Percentiles rank a stretch among this genome's conserved stretches.
phyloP scores from a whole-genome alignment of 177 flowering plant genomes.

The Vitis hybrid region DNA sequence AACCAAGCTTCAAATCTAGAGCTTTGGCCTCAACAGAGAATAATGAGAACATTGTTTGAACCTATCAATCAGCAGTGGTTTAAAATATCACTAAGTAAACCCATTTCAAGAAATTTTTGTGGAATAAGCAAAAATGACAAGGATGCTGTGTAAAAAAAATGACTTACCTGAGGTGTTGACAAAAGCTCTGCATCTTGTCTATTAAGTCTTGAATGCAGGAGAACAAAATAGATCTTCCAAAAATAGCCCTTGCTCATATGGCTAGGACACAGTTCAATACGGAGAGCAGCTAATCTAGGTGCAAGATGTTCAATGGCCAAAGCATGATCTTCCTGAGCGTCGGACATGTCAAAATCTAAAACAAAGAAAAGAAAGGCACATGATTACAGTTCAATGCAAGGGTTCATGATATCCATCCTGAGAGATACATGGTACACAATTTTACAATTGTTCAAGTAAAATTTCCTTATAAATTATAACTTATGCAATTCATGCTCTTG shows the following conservation, averaged over 20 bases:
- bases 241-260: conserved; percentile 89
- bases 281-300: conserved; percentile 90
- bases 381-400: no score
- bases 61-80: no score
- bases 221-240: conserved; percentile 97
- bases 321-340: conserved; percentile 83
- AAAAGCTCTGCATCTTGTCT: conserved; percentile 80
- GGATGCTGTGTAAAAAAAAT: not conserved
- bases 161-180: conserved; percentile 80
- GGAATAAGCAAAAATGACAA: no score
- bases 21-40: no score
- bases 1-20: no score
- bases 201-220: conserved; percentile 83
- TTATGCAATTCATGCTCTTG: no score
- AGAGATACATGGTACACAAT: not conserved
- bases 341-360: conserved; percentile 86
- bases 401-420: not conserved
- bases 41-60: no score
- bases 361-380: conserved; percentile 7
- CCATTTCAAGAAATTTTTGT: no score
- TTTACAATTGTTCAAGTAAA: no score
- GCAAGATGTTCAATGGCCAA: conserved; percentile 71
- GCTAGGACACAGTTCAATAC: conserved; percentile 87
- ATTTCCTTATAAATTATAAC: no score
- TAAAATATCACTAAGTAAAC: no score